Conservation (phyloP, 2,329 filamentous ascomycete genomes). For the Colletotrichum sojae region DNA sequence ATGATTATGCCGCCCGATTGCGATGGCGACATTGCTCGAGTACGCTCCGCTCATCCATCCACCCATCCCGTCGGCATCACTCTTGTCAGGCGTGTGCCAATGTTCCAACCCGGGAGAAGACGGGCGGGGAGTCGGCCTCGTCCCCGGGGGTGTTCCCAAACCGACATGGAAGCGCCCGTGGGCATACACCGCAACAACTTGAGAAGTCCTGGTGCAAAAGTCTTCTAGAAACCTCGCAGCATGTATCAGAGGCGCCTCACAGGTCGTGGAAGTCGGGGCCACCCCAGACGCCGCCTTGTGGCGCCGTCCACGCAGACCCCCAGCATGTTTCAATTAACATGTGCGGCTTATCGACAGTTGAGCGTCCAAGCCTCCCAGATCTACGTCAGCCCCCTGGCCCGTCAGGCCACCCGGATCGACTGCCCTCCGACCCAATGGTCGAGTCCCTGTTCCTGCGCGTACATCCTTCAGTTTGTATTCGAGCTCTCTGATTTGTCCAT, state of each 20-base stretch:
- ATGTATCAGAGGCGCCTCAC: conserved; percentile 20
- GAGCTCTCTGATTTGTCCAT: conserved; percentile 31
- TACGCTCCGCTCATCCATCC: neutral
- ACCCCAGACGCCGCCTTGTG: neutral
- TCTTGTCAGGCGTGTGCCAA: conserved; percentile 20
- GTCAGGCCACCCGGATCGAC: conserved; percentile 32
- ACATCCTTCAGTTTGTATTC: neutral
- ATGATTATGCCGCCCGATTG: conserved; percentile 7
- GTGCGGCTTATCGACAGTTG: conserved; percentile 11
- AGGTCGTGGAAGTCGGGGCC: neutral
- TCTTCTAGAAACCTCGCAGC: conserved; percentile 16
- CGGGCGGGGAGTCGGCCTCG: conserved; percentile 3
- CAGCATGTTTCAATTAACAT: conserved; percentile 26
- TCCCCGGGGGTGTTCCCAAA: conserved; percentile 20
- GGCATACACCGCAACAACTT: neutral
- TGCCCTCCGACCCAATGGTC: conserved; percentile 18
- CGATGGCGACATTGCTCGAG: neutral
- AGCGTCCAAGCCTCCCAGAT: conserved; percentile 28
- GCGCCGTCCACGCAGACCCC: conserved; percentile 4
- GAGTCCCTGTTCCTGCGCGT: conserved; percentile 26
- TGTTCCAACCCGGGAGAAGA: conserved; percentile 2
- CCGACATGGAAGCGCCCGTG: neutral
- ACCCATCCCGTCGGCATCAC: neutral
- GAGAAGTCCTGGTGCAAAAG: neutral
- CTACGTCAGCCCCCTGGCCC: conserved; percentile 21